Conservation (phyloP, 306 rosid species). For the Casuarina equisetifolia region DNA sequence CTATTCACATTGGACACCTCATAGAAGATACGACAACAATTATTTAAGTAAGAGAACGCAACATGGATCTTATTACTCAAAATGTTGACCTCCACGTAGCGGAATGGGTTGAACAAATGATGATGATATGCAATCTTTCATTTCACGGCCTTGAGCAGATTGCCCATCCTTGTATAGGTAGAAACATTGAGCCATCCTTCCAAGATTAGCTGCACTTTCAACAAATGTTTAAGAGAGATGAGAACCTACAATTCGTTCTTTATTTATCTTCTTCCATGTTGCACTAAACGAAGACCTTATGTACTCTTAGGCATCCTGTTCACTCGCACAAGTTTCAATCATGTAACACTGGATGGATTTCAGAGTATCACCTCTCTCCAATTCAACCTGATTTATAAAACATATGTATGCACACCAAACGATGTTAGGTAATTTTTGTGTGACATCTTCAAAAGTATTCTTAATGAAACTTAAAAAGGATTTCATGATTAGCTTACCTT, state of each 20-base stretch:
- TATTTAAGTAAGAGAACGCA: neutral
- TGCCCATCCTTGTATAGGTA: constrained; percentile 14
- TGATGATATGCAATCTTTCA: neutral
- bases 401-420: neutral
- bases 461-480: neutral
- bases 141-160: neutral
- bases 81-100: neutral
- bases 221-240: constrained; percentile 11
- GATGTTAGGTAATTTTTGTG: neutral
- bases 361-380: constrained; percentile 17
- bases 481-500: neutral
- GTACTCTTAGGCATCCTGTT: constrained; percentile 25
- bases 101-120: neutral
- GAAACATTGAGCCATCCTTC: constrained; percentile 21
- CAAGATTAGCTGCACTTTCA: neutral
- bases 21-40: no score
- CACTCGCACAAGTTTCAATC: constrained; percentile 26
- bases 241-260: neutral
- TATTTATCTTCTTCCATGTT: constrained; percentile 32
- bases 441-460: neutral
- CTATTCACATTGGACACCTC: no score
- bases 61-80: neutral
- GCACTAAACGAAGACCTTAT: constrained; percentile 6
- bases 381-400: constrained; percentile 13
- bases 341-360: constrained; percentile 41